Evolutionary conservation across 148 eudicot genomes (phyloP), one percentile per base, ranked within the genome.

Genomic region (Cornus kousa): DNA sequence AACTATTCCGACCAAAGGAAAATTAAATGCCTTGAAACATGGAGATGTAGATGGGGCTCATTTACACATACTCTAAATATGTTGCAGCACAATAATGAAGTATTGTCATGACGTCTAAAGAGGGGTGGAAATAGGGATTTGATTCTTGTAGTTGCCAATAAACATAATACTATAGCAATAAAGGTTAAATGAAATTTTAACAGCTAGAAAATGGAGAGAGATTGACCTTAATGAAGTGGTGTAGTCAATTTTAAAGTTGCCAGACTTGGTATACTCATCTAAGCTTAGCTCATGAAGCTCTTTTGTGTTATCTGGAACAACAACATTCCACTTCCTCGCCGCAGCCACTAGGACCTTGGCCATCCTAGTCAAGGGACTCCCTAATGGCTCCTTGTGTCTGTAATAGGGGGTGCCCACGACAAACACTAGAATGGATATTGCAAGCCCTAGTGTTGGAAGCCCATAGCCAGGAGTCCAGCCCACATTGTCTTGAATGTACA

Each of bases 401-500:
- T 84, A 84, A n/a, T 19, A 37, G 0, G 55, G 87, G 0, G 84
- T 78, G 13, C 84, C 84, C 3, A 78, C 5, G 2, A 50, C 0
- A 31, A 84, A 84, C 2, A 77, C 35, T 5, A 81, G 0, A 7
- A 84, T 74, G 23, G 87, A 77, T 0, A 81, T 28, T 2, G 46
- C 65, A 5, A 84, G 82, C 5, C 84, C 82, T 0, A 55, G 24
- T 1, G 87, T 84, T 9, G 87, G 87, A 19, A 84, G 48, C 0
- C 70, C 76, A 74, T 84, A 84, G 22, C 87, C 87, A 11, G 81
- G 0, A 5, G 73, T 24, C 84, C 84, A 81, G 12, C 79, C 74
- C 35, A 75, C 81, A 19, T 78, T 65, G 59, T 84, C 87, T 81
- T 84, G 82, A 0, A 84, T 78, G 77, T 84, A 84, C 23, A 84